A percentile compares a stretch with the other conserved stretches of the same genome.
Conservation (phyloP, 1,139 yeast species). For the Yamadazyma conglobata region DNA sequence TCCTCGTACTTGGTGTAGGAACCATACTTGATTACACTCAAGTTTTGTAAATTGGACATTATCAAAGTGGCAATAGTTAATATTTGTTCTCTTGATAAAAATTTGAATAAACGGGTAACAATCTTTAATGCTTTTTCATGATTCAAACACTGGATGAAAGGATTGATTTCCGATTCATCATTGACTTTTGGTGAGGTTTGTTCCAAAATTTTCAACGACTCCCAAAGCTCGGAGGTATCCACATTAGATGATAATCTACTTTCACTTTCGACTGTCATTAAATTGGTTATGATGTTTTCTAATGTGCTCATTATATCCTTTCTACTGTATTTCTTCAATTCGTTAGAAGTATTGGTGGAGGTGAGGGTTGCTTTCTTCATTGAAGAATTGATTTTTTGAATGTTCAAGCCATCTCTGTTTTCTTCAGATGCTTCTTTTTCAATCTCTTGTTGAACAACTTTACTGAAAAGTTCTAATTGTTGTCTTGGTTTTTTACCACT, state of each 20-base stretch:
- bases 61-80: slow-evolving; percentile 75
- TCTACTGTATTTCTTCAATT: slow-evolving; percentile 32
- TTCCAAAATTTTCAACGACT: slow-evolving; percentile 65
- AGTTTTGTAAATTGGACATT: slow-evolving; percentile 77
- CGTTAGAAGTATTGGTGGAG: slow-evolving; percentile 23
- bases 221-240: slow-evolving; percentile 68
- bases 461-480: slow-evolving; percentile 67
- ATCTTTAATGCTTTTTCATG: slow-evolving; percentile 88
- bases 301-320: slow-evolving; percentile 52
- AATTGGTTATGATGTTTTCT: slow-evolving; percentile 76
- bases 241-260: slow-evolving; percentile 64
- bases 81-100: slow-evolving; percentile 73
- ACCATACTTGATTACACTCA: slow-evolving; percentile 75
- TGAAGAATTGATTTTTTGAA: slow-evolving; percentile 18
- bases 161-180: slow-evolving; percentile 53
- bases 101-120: slow-evolving; percentile 84
- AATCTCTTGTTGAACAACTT: slow-evolving; percentile 48
- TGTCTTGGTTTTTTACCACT: slow-evolving; percentile 87
- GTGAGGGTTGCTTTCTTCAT: slow-evolving; percentile 14
- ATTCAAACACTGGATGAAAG: slow-evolving; percentile 79
- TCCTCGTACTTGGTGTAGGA: slow-evolving; percentile 66
- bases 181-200: slow-evolving; percentile 45
- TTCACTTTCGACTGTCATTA: slow-evolving; percentile 77
- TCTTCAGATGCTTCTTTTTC: slow-evolving; percentile 34
- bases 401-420: slow-evolving; percentile 16